Conservation (phyloP, 495 filamentous ascomycete species). For the Penicillium robsamsonii region DNA sequence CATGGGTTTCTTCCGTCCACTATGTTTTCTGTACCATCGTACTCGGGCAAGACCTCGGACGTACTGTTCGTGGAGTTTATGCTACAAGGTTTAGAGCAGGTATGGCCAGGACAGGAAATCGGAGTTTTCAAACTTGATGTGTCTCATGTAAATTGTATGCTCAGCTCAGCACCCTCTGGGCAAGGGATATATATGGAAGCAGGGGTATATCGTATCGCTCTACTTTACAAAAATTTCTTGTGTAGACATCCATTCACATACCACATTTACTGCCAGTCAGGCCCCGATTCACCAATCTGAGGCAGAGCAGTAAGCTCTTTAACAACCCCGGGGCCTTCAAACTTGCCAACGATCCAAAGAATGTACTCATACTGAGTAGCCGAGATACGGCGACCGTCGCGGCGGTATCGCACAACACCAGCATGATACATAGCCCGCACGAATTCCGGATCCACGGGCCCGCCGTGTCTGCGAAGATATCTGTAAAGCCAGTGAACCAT, state of each 20-base stretch:
- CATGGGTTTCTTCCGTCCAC: conserved; percentile 13
- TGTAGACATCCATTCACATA: neutral
- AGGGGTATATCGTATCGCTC: conserved; percentile 12
- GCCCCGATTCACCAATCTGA: conserved; percentile 6
- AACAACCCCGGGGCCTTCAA: conserved; percentile 38
- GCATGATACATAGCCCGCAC: conserved; percentile 49
- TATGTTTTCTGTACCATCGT: neutral
- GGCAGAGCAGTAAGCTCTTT: conserved; percentile 19
- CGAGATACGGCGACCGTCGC: conserved; percentile 29
- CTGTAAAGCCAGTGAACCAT: conserved; percentile 42
- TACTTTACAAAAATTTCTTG: neutral
- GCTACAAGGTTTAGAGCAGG: conserved; percentile 1
- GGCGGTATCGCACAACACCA: conserved; percentile 41
- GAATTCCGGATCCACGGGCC: conserved; percentile 39
- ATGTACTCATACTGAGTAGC: conserved; percentile 37
- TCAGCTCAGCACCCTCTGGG: neutral
- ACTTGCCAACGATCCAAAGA: conserved; percentile 30
- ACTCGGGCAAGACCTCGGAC: neutral
- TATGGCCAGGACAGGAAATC: conserved; percentile 2
- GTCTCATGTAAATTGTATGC: conserved; percentile 2
- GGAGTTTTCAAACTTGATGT: neutral
- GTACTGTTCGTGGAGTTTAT: neutral
- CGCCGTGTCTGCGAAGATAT: conserved; percentile 36
- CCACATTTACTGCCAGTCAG: neutral
- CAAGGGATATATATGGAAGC: neutral